These are phyloP conservation scores for Yarrowia sp. DNA, from an alignment of 805 yeast genomes.

Conservation along the genomic window DNA sequence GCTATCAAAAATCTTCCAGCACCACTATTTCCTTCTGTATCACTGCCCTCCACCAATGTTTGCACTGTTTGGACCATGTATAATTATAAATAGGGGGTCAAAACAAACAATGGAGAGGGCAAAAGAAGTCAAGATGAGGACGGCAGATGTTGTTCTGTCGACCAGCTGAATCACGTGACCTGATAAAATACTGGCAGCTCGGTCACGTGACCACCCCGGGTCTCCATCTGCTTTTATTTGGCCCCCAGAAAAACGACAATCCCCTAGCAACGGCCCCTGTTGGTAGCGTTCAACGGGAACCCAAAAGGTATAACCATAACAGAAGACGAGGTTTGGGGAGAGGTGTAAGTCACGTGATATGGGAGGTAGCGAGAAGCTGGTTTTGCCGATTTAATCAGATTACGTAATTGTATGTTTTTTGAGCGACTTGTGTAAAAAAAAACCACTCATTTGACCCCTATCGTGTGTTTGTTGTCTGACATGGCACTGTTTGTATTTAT, in stretches of 20 bases:
- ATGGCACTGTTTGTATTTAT: conserved; percentile 17
- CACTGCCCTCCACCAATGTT: conserved; percentile 1
- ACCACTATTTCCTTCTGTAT: too few relatives aligned
- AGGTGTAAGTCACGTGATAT: too few relatives aligned
- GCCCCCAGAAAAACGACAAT: too few relatives aligned
- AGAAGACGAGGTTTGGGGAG: neutral
- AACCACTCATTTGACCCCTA: neutral
- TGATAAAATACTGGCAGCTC: too few relatives aligned
- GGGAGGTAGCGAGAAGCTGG: too few relatives aligned
- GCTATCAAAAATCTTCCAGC: too few relatives aligned
- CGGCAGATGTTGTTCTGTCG: too few relatives aligned
- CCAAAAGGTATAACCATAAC: conserved; percentile 15
- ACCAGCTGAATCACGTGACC: too few relatives aligned
- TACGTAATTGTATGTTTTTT: neutral
- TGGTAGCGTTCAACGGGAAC: conserved; percentile 13
- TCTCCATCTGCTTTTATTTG: too few relatives aligned
- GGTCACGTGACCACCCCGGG: neutral
- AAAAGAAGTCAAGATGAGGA: too few relatives aligned
- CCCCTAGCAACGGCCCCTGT: conserved; percentile 25
- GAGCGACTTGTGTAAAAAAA: too few relatives aligned
- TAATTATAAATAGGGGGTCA: conserved; percentile 35
- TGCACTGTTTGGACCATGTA: conserved; percentile 31
- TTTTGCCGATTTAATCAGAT: too few relatives aligned
- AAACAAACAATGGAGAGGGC: conserved; percentile 17
- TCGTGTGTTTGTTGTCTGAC: neutral